These are phyloP conservation scores for Heracleum sosnowskyi DNA, from an alignment of 129 eudicot species.

Conservation along the genomic window DNA sequence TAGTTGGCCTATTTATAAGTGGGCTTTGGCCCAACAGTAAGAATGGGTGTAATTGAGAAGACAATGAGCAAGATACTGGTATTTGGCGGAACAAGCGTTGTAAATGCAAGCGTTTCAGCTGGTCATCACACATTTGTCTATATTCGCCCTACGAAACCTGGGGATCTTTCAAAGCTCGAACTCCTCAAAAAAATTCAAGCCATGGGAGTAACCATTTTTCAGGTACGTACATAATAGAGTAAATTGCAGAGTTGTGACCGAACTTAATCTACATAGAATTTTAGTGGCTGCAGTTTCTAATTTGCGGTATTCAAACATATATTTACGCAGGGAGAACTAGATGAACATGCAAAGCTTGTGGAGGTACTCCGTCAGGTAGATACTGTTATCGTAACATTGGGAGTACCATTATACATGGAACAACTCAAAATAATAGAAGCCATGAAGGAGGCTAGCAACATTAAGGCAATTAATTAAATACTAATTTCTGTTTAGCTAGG, in stretches of 20 bases:
- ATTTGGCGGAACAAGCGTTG: conserved; percentile 5
- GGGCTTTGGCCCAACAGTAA: too few relatives aligned
- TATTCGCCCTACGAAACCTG: conserved; percentile 10
- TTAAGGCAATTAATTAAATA: conserved; percentile 13
- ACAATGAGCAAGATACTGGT: not conserved
- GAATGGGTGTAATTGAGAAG: not conserved
- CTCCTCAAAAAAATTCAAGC: conserved; percentile 13
- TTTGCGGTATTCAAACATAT: too few relatives aligned
- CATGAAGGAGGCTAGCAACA: conserved; percentile 27
- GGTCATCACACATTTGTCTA: conserved; percentile 22
- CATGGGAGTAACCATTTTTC: conserved; percentile 7
- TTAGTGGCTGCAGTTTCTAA: too few relatives aligned
- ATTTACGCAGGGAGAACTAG: conserved; percentile 26
- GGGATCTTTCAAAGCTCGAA: not conserved
- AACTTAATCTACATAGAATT: too few relatives aligned
- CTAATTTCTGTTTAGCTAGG: not conserved
- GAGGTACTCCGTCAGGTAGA: conserved; percentile 19
- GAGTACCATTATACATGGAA: conserved; percentile 20
- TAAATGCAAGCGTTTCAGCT: conserved; percentile 13
- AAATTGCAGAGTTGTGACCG: too few relatives aligned
- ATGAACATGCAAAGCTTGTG: conserved; percentile 26
- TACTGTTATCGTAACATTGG: conserved; percentile 21
- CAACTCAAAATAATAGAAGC: conserved; percentile 26
- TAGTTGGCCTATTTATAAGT: too few relatives aligned
- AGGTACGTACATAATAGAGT: too few relatives aligned